These are phyloP conservation scores for Biscogniauxia mediterranea DNA, from an alignment of 2,329 filamentous ascomycete species.

Conservation along the genomic window DNA sequence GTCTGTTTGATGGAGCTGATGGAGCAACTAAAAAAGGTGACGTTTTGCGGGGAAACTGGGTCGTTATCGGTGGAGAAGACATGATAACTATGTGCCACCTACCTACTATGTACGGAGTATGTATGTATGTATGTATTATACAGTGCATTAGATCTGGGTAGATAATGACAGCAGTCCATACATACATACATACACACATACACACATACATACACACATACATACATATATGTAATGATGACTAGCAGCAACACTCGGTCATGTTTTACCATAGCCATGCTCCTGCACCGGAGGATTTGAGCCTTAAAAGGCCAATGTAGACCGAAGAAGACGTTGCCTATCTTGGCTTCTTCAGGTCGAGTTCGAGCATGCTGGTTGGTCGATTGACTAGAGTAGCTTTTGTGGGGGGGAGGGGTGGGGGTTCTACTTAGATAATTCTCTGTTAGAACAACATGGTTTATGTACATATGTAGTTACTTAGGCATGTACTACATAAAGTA, in stretches of 20 bases:
- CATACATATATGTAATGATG: neutral
- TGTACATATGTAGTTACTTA: too few relatives aligned
- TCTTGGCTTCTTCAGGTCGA: conserved; percentile 7
- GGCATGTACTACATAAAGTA: too few relatives aligned
- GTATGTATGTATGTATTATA: neutral
- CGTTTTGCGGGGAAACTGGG: neutral
- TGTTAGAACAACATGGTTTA: too few relatives aligned
- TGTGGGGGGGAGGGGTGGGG: conserved; percentile 17
- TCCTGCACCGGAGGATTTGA: neutral
- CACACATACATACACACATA: too few relatives aligned
- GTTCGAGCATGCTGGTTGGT: conserved; percentile 14
- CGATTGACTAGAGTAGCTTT: conserved; percentile 4
- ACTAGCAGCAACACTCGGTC: neutral
- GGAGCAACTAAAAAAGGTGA: neutral
- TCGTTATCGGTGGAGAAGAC: neutral
- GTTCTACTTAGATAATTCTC: neutral
- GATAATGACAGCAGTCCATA: neutral
- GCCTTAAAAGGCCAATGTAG: neutral
- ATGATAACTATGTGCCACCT: too few relatives aligned
- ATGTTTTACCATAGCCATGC: neutral
- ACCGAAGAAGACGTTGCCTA: conserved; percentile 14
- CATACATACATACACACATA: neutral
- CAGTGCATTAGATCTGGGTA: too few relatives aligned
- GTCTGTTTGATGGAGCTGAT: neutral
- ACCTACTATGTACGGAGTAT: too few relatives aligned